These are phyloP conservation scores for Pythium aquatile DNA, from an alignment of 352 stramenopile species.

Conservation along the genomic window DNA sequence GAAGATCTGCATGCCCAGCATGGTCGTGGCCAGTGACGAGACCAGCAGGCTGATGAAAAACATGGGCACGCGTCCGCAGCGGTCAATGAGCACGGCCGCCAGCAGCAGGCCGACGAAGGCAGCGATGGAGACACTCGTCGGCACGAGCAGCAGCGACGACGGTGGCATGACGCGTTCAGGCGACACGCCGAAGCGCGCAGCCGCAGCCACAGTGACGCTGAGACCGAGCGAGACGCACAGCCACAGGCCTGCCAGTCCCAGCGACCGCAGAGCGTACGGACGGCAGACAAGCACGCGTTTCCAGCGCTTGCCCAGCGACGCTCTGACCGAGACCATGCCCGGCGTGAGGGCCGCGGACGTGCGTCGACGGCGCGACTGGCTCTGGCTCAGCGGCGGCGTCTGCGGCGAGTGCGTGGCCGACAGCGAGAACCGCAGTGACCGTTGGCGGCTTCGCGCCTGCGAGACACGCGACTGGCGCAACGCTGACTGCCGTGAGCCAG, in stretches of 20 bases:
- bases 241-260: slow-evolving; percentile 39
- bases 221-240: slow-evolving; percentile 23
- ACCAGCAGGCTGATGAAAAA: slow-evolving; percentile 15
- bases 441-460: background rate
- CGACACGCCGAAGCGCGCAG: slow-evolving; percentile 11
- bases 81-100: slow-evolving; percentile 18
- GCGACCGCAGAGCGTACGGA: slow-evolving; percentile 37
- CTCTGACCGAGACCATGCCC: slow-evolving; percentile 36
- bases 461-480: background rate
- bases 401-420: background rate
- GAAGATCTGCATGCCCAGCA: slow-evolving; percentile 21
- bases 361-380: slow-evolving; percentile 5
- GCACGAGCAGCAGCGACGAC: slow-evolving; percentile 10
- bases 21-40: slow-evolving; percentile 16
- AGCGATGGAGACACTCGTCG: slow-evolving; percentile 5
- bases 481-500: background rate
- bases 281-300: slow-evolving; percentile 38
- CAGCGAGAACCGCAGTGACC: background rate
- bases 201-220: slow-evolving; percentile 10
- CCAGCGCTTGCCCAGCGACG: slow-evolving; percentile 39
- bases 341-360: slow-evolving; percentile 32
- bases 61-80: slow-evolving; percentile 20
- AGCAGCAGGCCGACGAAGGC: slow-evolving; percentile 10
- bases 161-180: background rate
- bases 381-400: background rate